A percentile compares a stretch with the other conserved stretches of the same genome.
Evolutionary conservation across 1,139 yeast species (phyloP).

Genomic region (Diutina neorugosa): DNA sequence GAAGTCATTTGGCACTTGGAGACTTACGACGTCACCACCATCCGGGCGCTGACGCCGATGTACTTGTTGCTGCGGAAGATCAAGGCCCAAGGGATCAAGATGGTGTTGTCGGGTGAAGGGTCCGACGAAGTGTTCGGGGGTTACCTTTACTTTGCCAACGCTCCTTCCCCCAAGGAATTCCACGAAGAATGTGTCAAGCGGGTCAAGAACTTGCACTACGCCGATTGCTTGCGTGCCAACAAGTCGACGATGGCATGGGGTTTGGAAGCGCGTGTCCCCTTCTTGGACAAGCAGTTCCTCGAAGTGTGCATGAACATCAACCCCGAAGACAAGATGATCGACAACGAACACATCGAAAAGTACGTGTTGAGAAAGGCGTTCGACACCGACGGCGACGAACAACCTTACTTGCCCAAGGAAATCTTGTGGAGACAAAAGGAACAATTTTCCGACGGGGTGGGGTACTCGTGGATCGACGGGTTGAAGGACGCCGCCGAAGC

Average conservation of each 20-base stretch:
- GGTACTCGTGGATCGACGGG: conserved; percentile 98
- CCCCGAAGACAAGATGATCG: conserved; percentile 84
- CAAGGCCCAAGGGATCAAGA: conserved; percentile 98
- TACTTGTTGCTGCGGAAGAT: conserved; percentile 89
- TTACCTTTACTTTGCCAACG: conserved; percentile 91
- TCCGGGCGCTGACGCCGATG: conserved; percentile 99
- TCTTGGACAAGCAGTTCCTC: conserved; percentile 87
- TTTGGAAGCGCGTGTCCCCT: conserved; percentile 97
- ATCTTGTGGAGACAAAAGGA: conserved; percentile 99
- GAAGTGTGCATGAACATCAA: conserved; percentile 89
- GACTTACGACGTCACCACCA: conserved; percentile 96
- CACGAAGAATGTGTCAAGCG: conserved; percentile 91
- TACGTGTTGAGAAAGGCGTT: conserved; percentile 94
- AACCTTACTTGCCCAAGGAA: conserved; percentile 87
- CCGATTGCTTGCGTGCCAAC: conserved; percentile 98
- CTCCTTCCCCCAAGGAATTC: conserved; percentile 86
- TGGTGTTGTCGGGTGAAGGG: conserved; percentile 98
- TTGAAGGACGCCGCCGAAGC: conserved; percentile 91
- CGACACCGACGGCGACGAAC: conserved; percentile 52
- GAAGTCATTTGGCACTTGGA: conserved; percentile 95
- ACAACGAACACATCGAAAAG: conserved; percentile 74
- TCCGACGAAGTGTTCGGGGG: conserved; percentile 99
- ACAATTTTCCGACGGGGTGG: conserved; percentile 98
- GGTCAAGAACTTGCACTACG: conserved; percentile 92
- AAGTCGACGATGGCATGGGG: conserved; percentile 99